Evolutionary conservation across 1,284 basidiomycete species (phyloP).

Genomic region (Farysia itapuensis): DNA sequence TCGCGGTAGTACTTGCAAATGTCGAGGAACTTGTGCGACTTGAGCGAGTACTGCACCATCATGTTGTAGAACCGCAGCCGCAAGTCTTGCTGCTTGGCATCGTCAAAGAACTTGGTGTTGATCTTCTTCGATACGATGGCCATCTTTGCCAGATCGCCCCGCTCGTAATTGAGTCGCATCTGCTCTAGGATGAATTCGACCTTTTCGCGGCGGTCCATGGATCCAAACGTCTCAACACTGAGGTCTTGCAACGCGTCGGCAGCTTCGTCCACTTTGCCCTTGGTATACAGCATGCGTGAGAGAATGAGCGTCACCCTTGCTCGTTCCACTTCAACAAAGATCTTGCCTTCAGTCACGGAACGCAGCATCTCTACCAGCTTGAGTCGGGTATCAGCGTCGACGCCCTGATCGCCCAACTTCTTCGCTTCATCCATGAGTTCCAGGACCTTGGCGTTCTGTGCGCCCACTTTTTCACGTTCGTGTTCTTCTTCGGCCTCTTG

Average conservation of each 20-base stretch:
- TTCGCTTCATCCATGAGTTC: constrained; percentile 47
- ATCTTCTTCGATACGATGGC: constrained; percentile 90
- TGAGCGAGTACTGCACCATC: constrained; percentile 90
- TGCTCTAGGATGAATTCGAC: constrained; percentile 98
- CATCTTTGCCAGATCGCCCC: constrained; percentile 81
- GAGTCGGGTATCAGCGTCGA: constrained; percentile 29
- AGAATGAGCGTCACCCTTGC: constrained; percentile 70
- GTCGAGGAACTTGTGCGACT: constrained; percentile 83
- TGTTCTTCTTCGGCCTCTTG: constrained; percentile 35
- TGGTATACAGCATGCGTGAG: constrained; percentile 45
- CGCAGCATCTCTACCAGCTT: constrained; percentile 72
- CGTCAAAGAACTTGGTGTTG: constrained; percentile 75
- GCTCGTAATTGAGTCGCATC: constrained; percentile 85
- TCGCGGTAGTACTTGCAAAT: constrained; percentile 93
- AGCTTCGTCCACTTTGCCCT: constrained; percentile 50
- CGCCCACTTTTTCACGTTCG: constrained; percentile 43
- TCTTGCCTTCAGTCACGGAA: constrained; percentile 95
- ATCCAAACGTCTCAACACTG: constrained; percentile 97
- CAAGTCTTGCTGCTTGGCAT: constrained; percentile 84
- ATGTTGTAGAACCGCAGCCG: constrained; percentile 94
- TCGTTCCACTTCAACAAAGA: constrained; percentile 94
- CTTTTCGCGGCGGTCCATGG: constrained; percentile 97
- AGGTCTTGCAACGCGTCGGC: constrained; percentile 74
- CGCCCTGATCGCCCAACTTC: constrained; percentile 41
- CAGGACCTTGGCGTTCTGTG: constrained; percentile 43